Percentiles rank a stretch among this genome's conserved stretches.
These are phyloP conservation scores for Durusdinium trenchii DNA, from an alignment of 73 alveolate species.

Conservation along the genomic window DNA sequence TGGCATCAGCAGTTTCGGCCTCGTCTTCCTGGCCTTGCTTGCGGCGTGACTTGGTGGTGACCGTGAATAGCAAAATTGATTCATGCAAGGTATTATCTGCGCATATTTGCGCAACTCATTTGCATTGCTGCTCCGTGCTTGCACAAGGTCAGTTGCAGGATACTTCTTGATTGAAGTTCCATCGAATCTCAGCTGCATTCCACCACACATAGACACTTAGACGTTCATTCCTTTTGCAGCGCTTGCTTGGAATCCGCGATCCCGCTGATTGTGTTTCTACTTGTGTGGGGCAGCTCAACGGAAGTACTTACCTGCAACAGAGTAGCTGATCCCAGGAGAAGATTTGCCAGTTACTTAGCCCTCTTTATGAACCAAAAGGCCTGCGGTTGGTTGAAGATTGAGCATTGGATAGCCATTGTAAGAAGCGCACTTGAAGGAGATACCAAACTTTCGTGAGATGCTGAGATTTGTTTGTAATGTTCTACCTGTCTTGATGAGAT, in stretches of 20 bases:
- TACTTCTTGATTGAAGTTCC: constrained; percentile 67
- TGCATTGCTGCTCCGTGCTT: not conserved
- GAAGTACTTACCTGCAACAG: not conserved
- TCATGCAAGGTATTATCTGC: too few relatives aligned
- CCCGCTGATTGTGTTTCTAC: too few relatives aligned
- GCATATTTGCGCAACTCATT: too few relatives aligned
- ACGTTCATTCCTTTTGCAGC: too few relatives aligned
- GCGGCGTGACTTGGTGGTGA: not conserved
- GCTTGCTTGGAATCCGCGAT: too few relatives aligned
- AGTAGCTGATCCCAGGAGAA: constrained; percentile 5
- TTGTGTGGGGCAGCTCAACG: not conserved
- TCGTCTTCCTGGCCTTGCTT: constrained; percentile 19
- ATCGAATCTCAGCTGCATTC: constrained; percentile 26
- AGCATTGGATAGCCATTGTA: too few relatives aligned
- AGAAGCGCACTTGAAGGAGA: too few relatives aligned
- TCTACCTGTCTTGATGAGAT: too few relatives aligned
- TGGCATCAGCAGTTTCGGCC: constrained; percentile 18
- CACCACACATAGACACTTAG: not conserved
- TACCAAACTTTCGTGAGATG: too few relatives aligned
- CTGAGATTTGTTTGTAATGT: too few relatives aligned
- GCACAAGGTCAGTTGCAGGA: constrained; percentile 44
- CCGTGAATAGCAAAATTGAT: too few relatives aligned
- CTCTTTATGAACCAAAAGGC: not conserved
- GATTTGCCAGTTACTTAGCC: constrained; percentile 25
- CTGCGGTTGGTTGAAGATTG: too few relatives aligned